phyloP scores from a whole-genome alignment of 2,329 filamentous ascomycete genomes.

The Dendrostoma leiphaemia region DNA sequence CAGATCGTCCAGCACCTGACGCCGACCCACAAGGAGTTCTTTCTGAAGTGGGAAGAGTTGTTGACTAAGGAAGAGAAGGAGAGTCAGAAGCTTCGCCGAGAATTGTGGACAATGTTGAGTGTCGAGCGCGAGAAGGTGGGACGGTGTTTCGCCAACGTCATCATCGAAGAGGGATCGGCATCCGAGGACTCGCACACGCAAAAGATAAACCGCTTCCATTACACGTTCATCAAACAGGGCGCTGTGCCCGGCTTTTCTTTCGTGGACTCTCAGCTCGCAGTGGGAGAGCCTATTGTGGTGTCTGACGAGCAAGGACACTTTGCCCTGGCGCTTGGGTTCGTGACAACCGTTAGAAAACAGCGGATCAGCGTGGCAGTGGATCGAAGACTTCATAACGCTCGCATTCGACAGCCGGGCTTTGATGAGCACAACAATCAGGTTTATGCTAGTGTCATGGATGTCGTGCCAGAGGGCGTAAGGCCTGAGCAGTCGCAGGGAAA shows the following conservation, averaged over 20 bases:
- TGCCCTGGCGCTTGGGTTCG: slow-evolving; percentile 88
- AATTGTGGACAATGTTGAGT: slow-evolving; percentile 96
- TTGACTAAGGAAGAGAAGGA: slow-evolving; percentile 94
- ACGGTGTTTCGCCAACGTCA: slow-evolving; percentile 83
- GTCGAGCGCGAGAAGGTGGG: slow-evolving; percentile 82
- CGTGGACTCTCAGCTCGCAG: slow-evolving; percentile 79
- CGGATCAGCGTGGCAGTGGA: slow-evolving; percentile 88
- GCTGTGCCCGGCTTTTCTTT: slow-evolving; percentile 71
- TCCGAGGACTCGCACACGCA: slow-evolving; percentile 66
- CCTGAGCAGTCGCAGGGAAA: slow-evolving; percentile 51
- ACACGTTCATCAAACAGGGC: slow-evolving; percentile 76
- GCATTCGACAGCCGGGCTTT: slow-evolving; percentile 73
- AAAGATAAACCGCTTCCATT: slow-evolving; percentile 90
- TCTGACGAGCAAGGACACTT: slow-evolving; percentile 96
- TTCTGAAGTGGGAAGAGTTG: slow-evolving; percentile 90
- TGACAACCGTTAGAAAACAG: slow-evolving; percentile 71
- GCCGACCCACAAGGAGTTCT: slow-evolving; percentile 74
- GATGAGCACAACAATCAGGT: slow-evolving; percentile 75
- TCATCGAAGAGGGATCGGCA: slow-evolving; percentile 76
- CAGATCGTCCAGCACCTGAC: slow-evolving; percentile 78
- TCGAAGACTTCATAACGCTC: slow-evolving; percentile 81
- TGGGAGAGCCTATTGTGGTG: slow-evolving; percentile 92
- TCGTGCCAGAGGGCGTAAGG: slow-evolving; percentile 56
- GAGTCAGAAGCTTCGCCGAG: slow-evolving; percentile 79
- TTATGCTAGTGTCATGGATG: slow-evolving; percentile 90